Conservation (phyloP, 805 yeast genomes). For the Torulaspora franciscae region DNA sequence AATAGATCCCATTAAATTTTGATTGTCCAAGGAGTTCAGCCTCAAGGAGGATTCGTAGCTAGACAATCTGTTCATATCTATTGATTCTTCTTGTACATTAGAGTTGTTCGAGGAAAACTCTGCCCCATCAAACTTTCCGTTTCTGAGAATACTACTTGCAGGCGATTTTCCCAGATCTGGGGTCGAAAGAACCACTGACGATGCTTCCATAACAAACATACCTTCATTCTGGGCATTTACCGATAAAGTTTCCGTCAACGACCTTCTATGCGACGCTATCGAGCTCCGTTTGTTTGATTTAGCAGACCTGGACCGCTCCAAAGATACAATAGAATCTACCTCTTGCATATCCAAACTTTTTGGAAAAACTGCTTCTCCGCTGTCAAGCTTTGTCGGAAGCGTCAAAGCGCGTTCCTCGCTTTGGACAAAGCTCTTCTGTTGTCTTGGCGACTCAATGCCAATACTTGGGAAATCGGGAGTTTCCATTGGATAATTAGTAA, state of each 20-base stretch:
- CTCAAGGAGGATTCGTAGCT: background rate
- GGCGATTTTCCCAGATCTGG: conserved; percentile 39
- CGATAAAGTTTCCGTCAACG: conserved; percentile 35
- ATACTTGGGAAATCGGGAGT: too few species aligned
- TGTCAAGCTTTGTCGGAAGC: conserved; percentile 29
- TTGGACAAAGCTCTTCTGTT: background rate
- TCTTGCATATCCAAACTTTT: conserved; percentile 61
- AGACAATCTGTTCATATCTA: background rate
- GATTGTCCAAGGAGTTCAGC: conserved; percentile 5
- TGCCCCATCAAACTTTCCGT: conserved; percentile 31
- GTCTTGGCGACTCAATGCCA: too few species aligned
- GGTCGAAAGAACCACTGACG: conserved; percentile 29
- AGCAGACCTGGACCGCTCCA: conserved; percentile 64
- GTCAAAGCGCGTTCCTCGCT: conserved; percentile 1
- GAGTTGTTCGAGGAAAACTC: conserved; percentile 22
- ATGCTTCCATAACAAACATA: conserved; percentile 42
- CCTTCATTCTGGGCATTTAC: conserved; percentile 44
- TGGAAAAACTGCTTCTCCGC: conserved; percentile 65
- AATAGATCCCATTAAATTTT: conserved; percentile 26
- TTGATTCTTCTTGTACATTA: conserved; percentile 1
- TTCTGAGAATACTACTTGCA: conserved; percentile 36
- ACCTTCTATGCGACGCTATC: conserved; percentile 29
- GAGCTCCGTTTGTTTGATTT: conserved; percentile 40
- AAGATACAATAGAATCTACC: conserved; percentile 65
- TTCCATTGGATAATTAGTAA: background rate